A percentile compares a stretch with the other conserved stretches of the same genome.
These are phyloP conservation scores for Rubia balearica DNA, from an alignment of 305 asterid genomes.

Conservation along the genomic window DNA sequence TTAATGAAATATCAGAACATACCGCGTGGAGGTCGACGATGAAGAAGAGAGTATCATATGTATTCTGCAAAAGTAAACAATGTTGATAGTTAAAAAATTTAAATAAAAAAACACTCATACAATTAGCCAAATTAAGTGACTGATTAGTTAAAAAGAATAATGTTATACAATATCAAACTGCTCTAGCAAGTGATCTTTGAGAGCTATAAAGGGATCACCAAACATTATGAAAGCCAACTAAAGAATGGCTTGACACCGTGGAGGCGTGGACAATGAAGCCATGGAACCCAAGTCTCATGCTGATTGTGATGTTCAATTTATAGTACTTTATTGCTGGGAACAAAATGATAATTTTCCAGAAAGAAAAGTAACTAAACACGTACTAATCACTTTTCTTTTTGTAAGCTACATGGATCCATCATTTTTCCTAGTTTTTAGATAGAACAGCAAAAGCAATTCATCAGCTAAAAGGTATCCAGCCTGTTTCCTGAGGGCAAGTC, in stretches of 20 bases:
- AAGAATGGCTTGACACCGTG: too few relatives aligned
- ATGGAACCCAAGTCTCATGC: too few relatives aligned
- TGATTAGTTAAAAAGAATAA: not conserved
- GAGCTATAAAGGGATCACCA: not conserved
- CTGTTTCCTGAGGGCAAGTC: not conserved
- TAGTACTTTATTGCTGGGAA: not conserved
- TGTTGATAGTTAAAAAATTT: not conserved
- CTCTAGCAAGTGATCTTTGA: not conserved
- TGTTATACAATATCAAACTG: not conserved
- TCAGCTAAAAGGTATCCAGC: not conserved
- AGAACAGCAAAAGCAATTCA: not conserved
- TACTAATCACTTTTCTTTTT: not conserved
- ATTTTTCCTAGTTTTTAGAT: not conserved
- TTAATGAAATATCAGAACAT: conserved; percentile 25
- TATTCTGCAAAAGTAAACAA: conserved; percentile 56
- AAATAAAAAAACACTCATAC: conserved; percentile 9
- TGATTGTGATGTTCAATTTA: too few relatives aligned
- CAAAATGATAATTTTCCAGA: not conserved
- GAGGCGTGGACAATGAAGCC: not conserved
- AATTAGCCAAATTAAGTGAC: conserved; percentile 6
- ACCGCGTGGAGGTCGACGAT: conserved; percentile 99
- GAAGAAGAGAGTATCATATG: conserved; percentile 82
- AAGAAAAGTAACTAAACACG: too few relatives aligned
- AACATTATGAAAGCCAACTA: not conserved
- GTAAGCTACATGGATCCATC: not conserved